Conservation (phyloP, 192 early-diverging fungal genomes). For the Podila horticola region DNA sequence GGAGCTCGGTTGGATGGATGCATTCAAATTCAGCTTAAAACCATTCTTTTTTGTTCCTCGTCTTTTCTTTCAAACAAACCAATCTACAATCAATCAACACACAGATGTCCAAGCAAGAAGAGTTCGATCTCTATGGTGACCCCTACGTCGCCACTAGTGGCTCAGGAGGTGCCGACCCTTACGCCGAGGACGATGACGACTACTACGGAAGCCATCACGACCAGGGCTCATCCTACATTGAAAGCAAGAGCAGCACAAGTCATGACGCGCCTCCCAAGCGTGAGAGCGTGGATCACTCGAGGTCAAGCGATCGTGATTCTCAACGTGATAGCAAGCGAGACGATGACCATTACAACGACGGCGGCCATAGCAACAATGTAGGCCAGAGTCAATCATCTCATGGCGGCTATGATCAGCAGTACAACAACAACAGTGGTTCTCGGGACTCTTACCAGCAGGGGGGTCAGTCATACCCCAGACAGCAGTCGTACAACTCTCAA, state of each 20-base stretch:
- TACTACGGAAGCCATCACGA: constrained; percentile 24
- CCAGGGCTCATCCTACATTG: neutral
- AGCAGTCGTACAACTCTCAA: neutral
- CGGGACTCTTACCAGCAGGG: neutral
- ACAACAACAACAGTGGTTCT: constrained; percentile 11
- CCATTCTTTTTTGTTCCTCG: no score
- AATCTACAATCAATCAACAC: neutral
- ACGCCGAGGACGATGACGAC: constrained; percentile 44
- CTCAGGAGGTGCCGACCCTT: constrained; percentile 23
- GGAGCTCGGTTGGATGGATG: no score
- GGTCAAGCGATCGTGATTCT: constrained; percentile 7
- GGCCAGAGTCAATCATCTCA: neutral
- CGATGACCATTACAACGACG: constrained; percentile 15
- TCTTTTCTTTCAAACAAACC: no score
- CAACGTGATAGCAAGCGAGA: constrained; percentile 12
- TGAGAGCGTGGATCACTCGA: neutral
- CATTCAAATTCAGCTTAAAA: no score
- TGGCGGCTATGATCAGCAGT: constrained; percentile 1
- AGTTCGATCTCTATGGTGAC: constrained; percentile 52
- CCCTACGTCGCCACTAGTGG: constrained; percentile 36
- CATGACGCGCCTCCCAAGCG: constrained; percentile 1
- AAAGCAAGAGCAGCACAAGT: neutral
- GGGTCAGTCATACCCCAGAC: neutral
- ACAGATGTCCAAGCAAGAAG: constrained; percentile 39
- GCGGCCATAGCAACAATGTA: constrained; percentile 1